Conservation (phyloP, 805 yeast species). For the Kregervanrija pseudodelftensis region DNA sequence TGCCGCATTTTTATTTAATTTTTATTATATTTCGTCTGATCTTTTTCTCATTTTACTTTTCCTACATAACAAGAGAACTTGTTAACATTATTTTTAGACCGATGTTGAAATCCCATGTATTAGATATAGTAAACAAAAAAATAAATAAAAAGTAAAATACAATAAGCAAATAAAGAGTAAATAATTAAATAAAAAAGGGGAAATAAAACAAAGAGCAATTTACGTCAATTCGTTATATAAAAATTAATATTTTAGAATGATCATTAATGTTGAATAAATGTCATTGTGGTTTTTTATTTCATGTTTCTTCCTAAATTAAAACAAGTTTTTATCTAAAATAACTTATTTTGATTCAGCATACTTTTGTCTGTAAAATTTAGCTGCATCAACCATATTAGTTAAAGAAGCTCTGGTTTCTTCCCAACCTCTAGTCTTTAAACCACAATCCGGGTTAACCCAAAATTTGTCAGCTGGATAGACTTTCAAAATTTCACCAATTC, state of each 20-base stretch:
- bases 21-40: not conserved
- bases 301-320: too few species aligned
- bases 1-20: not conserved
- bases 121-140: constrained; percentile 14
- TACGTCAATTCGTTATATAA: too few species aligned
- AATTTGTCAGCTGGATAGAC: constrained; percentile 96
- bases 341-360: constrained; percentile 22
- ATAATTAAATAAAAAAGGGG: not conserved
- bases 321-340: too few species aligned
- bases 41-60: not conserved
- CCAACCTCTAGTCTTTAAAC: constrained; percentile 99
- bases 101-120: constrained; percentile 43
- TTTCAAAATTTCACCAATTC: constrained; percentile 91
- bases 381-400: constrained; percentile 98
- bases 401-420: constrained; percentile 91
- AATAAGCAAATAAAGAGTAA: constrained; percentile 9
- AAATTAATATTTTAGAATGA: constrained; percentile 7
- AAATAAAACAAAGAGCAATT: constrained; percentile 5
- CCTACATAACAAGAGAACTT: not conserved
- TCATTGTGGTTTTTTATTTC: constrained; percentile 1
- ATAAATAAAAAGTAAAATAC: constrained; percentile 9
- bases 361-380: constrained; percentile 77
- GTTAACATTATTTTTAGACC: constrained; percentile 18
- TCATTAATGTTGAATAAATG: constrained; percentile 36
- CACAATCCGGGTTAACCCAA: constrained; percentile 99